Evolutionary conservation across 164 flowering plant species (phyloP).

Genomic region (Sedum album): DNA sequence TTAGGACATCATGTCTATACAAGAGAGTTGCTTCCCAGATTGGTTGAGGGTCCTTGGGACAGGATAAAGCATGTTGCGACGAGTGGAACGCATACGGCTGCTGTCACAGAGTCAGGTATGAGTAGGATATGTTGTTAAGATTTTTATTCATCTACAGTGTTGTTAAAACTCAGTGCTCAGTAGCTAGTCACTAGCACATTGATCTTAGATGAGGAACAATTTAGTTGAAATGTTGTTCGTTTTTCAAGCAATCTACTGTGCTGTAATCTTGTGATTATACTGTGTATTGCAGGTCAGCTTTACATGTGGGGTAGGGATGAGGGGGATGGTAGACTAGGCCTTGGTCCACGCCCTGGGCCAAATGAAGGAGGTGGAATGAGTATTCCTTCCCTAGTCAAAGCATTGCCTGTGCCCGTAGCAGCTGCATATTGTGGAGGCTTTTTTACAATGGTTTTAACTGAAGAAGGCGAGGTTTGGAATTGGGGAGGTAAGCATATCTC

Average conservation of each 20-base stretch:
- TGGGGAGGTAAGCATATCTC: conserved; percentile 66
- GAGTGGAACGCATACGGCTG: conserved; percentile 89
- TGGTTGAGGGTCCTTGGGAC: conserved; percentile 63
- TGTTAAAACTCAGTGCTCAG: neutral
- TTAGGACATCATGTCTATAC: conserved; percentile 80
- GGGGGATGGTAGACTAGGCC: conserved; percentile 94
- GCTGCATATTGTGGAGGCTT: conserved; percentile 89
- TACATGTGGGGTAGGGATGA: conserved; percentile 97
- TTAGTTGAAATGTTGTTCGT: neutral
- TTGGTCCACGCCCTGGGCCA: conserved; percentile 87
- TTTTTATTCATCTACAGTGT: too few relatives aligned
- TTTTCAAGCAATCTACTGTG: neutral
- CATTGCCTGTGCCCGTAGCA: conserved; percentile 55
- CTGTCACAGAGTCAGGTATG: conserved; percentile 64
- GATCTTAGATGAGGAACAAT: neutral
- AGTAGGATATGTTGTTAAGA: neutral
- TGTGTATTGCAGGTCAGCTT: conserved; percentile 47
- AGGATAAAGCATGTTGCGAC: conserved; percentile 65
- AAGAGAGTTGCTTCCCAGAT: conserved; percentile 70
- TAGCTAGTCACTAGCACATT: too few relatives aligned
- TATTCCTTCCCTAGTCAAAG: conserved; percentile 62
- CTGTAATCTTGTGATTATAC: neutral
- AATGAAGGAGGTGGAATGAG: conserved; percentile 79
- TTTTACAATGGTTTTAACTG: conserved; percentile 70
- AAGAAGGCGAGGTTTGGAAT: conserved; percentile 81